Evolutionary conservation across 371 early-diverging fungal genomes (phyloP), one percentile per base, ranked within the genome.

Genomic region (Funneliformis caledonium): DNA sequence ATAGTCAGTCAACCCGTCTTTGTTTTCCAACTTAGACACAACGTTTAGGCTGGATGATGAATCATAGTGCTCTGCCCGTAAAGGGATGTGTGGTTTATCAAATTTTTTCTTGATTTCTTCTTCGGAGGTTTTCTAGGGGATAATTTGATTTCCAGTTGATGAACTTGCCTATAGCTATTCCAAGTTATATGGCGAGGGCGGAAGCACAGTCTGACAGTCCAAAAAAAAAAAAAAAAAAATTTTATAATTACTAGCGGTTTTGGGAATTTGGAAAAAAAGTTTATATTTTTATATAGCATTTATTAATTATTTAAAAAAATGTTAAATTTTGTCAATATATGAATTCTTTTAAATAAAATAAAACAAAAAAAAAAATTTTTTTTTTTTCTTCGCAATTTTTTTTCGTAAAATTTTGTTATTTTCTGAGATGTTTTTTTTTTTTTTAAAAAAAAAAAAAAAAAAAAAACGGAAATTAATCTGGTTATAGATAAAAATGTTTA

Each of bases 1-100:
- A 81, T 76, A 81, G 81, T 81, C 83, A 47, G 81, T 81, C 81
- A 37, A 81, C 81, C 47, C 67, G 81, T 81, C 81, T 81, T 64
- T 47, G 80, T 81, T 81, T 81, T 81, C 68, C 80, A 81, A 81
- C 52, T 14, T n/a, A 81, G 81, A 81, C 81, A 81, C 81, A 81
- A 70, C 19, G 80, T 65, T 78, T 78, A 80, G 43, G 60, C 81
- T 81, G 81, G 81, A 76, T 60, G 81, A 81, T 78, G 81, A 81
- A 45, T 61, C 11, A 69, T 74, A 81, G 81, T 81, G 78, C 70
- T 26, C 81, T 59, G 43, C 65, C 65, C 80, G 75, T 81, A 67
- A 76, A 76, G 67, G 64, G 68, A 67, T 31, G 62, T 64, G 76
- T 47, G 76, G 37, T n/a, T 26, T 19, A n/a, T 60, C 14, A 43